These are phyloP conservation scores for Botrytis deweyae DNA, from an alignment of 2,329 filamentous ascomycete species.

Conservation along the genomic window DNA sequence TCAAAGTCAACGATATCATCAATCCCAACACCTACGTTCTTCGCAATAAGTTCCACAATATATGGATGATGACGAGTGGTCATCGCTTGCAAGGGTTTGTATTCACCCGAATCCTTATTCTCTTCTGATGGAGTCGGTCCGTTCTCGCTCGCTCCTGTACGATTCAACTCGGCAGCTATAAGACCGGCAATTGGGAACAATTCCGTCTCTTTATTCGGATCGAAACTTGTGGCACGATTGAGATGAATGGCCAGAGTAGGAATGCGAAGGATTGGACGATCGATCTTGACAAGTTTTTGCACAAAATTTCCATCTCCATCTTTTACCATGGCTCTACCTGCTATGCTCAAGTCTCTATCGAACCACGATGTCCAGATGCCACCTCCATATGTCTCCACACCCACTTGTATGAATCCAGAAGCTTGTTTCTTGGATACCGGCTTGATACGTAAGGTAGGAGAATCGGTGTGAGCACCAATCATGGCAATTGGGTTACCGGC, in stretches of 20 bases:
- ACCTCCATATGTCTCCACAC: constrained; percentile 94
- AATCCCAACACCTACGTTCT: constrained; percentile 69
- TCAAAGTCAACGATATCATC: constrained; percentile 88
- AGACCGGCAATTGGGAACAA: constrained; percentile 91
- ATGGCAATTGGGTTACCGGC: constrained; percentile 89
- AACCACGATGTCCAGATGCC: constrained; percentile 99
- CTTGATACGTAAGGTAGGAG: constrained; percentile 87
- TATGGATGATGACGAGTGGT: constrained; percentile 85
- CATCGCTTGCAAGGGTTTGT: constrained; percentile 74
- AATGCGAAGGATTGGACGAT: constrained; percentile 85
- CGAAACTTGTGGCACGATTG: constrained; percentile 79
- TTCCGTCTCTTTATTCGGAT: constrained; percentile 96
- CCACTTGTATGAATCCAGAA: constrained; percentile 88
- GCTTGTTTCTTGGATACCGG: constrained; percentile 86
- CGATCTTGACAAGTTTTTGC: constrained; percentile 85
- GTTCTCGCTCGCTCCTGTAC: constrained; percentile 54
- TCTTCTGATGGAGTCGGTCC: constrained; percentile 32
- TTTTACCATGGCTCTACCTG: constrained; percentile 81
- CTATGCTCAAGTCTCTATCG: constrained; percentile 88
- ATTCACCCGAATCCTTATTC: constrained; percentile 46
- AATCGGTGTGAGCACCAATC: constrained; percentile 95
- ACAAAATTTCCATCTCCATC: constrained; percentile 71
- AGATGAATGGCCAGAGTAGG: constrained; percentile 94
- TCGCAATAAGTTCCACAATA: constrained; percentile 80
- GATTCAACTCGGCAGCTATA: constrained; percentile 83